Evolutionary conservation across 2,329 filamentous ascomycete genomes (phyloP).

Genomic region (Lachnellula suecica): DNA sequence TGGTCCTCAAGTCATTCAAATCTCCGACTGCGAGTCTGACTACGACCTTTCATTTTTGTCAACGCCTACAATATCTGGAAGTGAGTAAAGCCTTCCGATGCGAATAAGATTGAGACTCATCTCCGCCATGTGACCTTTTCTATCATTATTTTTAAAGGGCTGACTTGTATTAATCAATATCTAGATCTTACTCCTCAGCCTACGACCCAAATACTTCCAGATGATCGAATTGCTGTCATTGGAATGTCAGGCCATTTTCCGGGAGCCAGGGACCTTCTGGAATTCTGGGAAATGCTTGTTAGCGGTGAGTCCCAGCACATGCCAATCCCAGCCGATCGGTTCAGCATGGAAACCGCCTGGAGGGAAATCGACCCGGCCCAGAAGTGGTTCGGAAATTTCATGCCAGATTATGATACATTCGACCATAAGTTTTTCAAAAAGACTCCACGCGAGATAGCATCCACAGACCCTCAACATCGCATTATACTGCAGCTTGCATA

Average conservation of each 20-base stretch:
- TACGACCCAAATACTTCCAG: background rate
- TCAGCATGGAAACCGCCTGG: conserved; percentile 7
- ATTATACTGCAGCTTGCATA: conserved; percentile 9
- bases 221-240: conserved; percentile 44
- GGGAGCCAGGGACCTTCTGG: conserved; percentile 51
- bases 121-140: too few species aligned
- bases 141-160: too few species aligned
- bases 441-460: conserved; percentile 14
- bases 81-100: too few species aligned
- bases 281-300: conserved; percentile 65
- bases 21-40: too few species aligned
- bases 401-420: conserved; percentile 10
- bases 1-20: too few species aligned
- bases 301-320: conserved; percentile 50
- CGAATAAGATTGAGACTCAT: too few species aligned
- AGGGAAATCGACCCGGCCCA: background rate
- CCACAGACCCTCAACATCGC: conserved; percentile 24
- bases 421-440: conserved; percentile 18
- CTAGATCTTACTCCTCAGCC: too few species aligned
- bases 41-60: too few species aligned
- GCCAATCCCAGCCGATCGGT: conserved; percentile 16
- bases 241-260: conserved; percentile 53
- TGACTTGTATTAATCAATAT: too few species aligned
- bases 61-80: too few species aligned
- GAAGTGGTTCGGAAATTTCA: conserved; percentile 9